A percentile compares a stretch with the other conserved stretches of the same genome.
Evolutionary conservation across 2,329 filamentous ascomycete species (phyloP).

Genomic region (Ambrosiella beaveri): DNA sequence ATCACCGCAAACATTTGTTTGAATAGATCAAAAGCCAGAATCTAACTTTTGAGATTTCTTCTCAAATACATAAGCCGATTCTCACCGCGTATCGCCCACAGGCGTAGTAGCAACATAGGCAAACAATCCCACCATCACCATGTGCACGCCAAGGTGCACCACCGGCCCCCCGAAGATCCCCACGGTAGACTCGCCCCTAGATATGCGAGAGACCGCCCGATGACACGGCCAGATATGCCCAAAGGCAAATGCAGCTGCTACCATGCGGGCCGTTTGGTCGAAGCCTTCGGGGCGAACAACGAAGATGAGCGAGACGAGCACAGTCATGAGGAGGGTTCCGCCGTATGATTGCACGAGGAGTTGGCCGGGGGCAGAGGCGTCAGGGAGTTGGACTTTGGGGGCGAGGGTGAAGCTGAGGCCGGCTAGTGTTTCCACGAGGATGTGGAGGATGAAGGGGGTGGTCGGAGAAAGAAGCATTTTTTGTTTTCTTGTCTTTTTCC

Average conservation of each 20-base stretch:
- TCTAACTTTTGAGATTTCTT: neutral
- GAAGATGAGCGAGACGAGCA: slow-evolving; percentile 26
- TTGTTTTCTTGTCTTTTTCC: neutral
- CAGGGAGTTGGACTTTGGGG: slow-evolving; percentile 26
- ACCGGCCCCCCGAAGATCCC: slow-evolving; percentile 28
- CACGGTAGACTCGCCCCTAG: slow-evolving; percentile 10
- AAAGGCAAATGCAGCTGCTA: slow-evolving; percentile 26
- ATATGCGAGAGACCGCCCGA: slow-evolving; percentile 24
- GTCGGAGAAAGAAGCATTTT: slow-evolving; percentile 13
- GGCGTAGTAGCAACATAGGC: slow-evolving; percentile 10
- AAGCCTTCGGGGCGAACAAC: slow-evolving; percentile 17
- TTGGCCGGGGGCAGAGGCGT: slow-evolving; percentile 22
- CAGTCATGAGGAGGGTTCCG: slow-evolving; percentile 28
- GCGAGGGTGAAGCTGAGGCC: slow-evolving; percentile 28
- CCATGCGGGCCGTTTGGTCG: slow-evolving; percentile 19
- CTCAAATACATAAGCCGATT: neutral
- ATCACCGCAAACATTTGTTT: neutral
- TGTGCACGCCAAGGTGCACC: slow-evolving; percentile 29
- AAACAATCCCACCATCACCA: slow-evolving; percentile 23
- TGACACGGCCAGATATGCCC: slow-evolving; percentile 33
- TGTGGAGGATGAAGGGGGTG: slow-evolving; percentile 24
- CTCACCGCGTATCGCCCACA: neutral
- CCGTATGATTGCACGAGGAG: slow-evolving; percentile 32
- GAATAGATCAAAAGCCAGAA: neutral
- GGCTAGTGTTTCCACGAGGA: slow-evolving; percentile 25